Evolutionary conservation across 352 stramenopile genomes (phyloP).

Genomic region (Globisporangium cederbergense): DNA sequence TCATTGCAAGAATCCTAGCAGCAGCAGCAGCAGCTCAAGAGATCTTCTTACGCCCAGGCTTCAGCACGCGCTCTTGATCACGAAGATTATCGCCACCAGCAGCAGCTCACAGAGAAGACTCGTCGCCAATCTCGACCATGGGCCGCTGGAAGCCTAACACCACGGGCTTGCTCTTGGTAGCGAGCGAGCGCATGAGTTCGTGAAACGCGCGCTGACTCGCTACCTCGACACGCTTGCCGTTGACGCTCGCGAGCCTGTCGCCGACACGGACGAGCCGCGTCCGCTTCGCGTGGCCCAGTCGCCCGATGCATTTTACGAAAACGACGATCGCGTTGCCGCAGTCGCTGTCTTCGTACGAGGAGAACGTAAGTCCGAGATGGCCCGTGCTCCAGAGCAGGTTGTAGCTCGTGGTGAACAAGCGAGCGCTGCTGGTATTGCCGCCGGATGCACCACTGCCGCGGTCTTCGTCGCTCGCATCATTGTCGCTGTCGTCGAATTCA

Average conservation of each 20-base stretch:
- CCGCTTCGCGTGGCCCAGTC: slow-evolving; percentile 24
- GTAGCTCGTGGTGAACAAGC: slow-evolving; percentile 23
- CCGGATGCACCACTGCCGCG: background rate
- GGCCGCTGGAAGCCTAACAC: slow-evolving; percentile 39
- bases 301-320: slow-evolving; percentile 38
- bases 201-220: slow-evolving; percentile 29
- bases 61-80: too few relatives aligned
- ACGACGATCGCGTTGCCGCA: slow-evolving; percentile 28
- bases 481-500: slow-evolving; percentile 8
- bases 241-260: slow-evolving; percentile 39
- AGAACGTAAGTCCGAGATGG: slow-evolving; percentile 41
- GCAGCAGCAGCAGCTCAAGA: background rate
- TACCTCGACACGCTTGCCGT: slow-evolving; percentile 26
- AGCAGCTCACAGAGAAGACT: slow-evolving; percentile 1
- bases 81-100: background rate
- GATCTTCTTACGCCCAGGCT: background rate
- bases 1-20: background rate
- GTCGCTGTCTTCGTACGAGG: slow-evolving; percentile 36
- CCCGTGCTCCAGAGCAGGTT: slow-evolving; percentile 38
- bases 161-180: slow-evolving; percentile 28
- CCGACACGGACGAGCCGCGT: slow-evolving; percentile 35
- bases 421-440: background rate
- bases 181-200: slow-evolving; percentile 32
- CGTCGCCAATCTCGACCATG: slow-evolving; percentile 24
- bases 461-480: slow-evolving; percentile 16